A percentile compares a stretch with the other conserved stretches of the same genome.
Evolutionary conservation across 1,139 yeast genomes (phyloP).

Genomic region (Candida tetrigidarum): DNA sequence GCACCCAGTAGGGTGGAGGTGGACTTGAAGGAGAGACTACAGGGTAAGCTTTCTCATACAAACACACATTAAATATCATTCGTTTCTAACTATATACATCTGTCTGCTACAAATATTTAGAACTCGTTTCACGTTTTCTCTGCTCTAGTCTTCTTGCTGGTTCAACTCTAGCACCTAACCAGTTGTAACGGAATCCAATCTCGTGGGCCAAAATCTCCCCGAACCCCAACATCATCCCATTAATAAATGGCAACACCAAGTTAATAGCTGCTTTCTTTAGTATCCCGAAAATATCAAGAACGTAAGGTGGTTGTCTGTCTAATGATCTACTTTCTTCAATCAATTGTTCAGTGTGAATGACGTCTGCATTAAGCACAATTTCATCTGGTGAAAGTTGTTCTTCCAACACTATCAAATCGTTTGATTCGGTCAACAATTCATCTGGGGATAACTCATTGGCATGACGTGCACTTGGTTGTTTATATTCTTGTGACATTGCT

Average conservation of each 20-base stretch:
- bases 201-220: slow-evolving; percentile 97
- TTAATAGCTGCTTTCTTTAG: slow-evolving; percentile 67
- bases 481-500: slow-evolving; percentile 7
- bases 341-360: slow-evolving; percentile 26
- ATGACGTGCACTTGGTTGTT: background rate
- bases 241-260: slow-evolving; percentile 81
- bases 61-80: background rate
- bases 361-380: slow-evolving; percentile 41
- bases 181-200: slow-evolving; percentile 77
- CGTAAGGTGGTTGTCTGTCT: slow-evolving; percentile 16
- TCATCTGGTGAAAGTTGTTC: slow-evolving; percentile 72
- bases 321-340: slow-evolving; percentile 24
- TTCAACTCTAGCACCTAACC: slow-evolving; percentile 74
- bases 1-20: background rate
- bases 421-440: slow-evolving; percentile 15
- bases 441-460: too few species aligned
- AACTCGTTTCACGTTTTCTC: slow-evolving; percentile 20
- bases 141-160: slow-evolving; percentile 39
- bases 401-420: slow-evolving; percentile 57
- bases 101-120: slow-evolving; percentile 22
- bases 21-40: background rate
- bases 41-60: background rate
- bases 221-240: slow-evolving; percentile 95
- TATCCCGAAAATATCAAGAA: slow-evolving; percentile 36
- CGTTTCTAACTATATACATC: background rate